Evolutionary conservation across 1,284 basidiomycete genomes (phyloP), one percentile per base, ranked within the genome.

Genomic region (Fomes fomentarius): DNA sequence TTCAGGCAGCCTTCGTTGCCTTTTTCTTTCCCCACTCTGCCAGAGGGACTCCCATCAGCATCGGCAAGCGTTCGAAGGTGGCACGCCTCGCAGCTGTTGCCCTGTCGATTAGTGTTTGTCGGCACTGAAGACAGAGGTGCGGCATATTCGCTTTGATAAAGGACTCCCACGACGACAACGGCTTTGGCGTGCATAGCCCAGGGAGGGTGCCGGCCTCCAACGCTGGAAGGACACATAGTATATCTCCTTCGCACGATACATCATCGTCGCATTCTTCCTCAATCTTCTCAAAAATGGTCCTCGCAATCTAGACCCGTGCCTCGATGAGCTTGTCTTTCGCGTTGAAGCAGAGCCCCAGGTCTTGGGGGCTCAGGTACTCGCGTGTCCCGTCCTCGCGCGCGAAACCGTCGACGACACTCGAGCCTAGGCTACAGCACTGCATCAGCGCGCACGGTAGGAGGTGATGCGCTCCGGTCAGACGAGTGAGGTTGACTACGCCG

Each of bases 291-390:
- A 34, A 19, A 10, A 47, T 38, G 10, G 8, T 6, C 9, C 11
- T n/a, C 14, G 21, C 19, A 12, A 30, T 19, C 46, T 26, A 24
- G 5, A 42, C n/a, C 10, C 48, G 38, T 14, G 39, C 39, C 28
- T 22, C 30, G 28, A 34, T 43, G 42, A 44, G 40, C 10, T 19
- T 28, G 17, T 34, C 25, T 24, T 37, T 41, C 6, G 24, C 41
- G 25, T 38, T n/a, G 35, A 54, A n/a, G 34, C 52, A 54, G 17
- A n/a, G 30, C 14, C 34, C 33, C n/a, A 54, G 46, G n/a, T 55
- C 48, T 4, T 22, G 31, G 2, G 43, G 2, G 28, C 31, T n/a
- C 14, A 55, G 53, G 11, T 22, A 26, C 21, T 50, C 44, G 14
- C 25, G 5, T 0, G 43, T 35, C 14, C 48, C 53, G 21, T 55